A percentile compares a stretch with the other conserved stretches of the same genome.
Conservation (phyloP, 441 rosid genomes). For the Erodium texanum region DNA sequence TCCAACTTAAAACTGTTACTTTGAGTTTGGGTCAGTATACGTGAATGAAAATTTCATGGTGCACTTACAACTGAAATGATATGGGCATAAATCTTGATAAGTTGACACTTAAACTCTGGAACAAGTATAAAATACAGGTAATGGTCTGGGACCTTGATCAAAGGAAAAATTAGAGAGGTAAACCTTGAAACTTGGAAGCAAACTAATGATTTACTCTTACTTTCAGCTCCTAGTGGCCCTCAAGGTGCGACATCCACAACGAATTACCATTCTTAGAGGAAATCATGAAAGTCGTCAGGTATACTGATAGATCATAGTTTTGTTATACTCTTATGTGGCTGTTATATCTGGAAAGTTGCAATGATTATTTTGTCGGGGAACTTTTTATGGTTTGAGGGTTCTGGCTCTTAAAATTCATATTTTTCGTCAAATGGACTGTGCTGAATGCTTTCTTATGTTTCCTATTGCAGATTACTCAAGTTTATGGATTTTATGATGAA, state of each 20-base stretch:
- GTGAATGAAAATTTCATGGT: background rate
- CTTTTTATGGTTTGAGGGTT: background rate
- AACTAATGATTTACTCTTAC: constrained; percentile 5
- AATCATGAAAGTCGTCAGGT: constrained; percentile 97
- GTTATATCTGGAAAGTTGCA: background rate
- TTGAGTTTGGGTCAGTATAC: background rate
- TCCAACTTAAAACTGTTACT: background rate
- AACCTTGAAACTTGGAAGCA: background rate
- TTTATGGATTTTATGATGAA: constrained; percentile 92
- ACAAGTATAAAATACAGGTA: background rate
- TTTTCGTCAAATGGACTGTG: background rate
- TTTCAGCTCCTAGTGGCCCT: constrained; percentile 76
- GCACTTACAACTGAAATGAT: background rate
- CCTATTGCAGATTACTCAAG: constrained; percentile 75
- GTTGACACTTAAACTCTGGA: background rate
- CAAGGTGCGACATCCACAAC: constrained; percentile 69
- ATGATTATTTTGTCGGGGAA: background rate
- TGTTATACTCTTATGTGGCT: too few relatives aligned
- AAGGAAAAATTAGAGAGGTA: background rate
- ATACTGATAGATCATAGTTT: background rate
- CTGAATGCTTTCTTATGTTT: constrained; percentile 18
- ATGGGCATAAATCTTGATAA: background rate
- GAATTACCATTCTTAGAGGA: constrained; percentile 83
- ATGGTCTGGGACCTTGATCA: background rate
- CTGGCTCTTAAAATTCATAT: background rate